phyloP scores from a whole-genome alignment of 2,329 filamentous ascomycete genomes.

The Colletotrichum sp. region DNA sequence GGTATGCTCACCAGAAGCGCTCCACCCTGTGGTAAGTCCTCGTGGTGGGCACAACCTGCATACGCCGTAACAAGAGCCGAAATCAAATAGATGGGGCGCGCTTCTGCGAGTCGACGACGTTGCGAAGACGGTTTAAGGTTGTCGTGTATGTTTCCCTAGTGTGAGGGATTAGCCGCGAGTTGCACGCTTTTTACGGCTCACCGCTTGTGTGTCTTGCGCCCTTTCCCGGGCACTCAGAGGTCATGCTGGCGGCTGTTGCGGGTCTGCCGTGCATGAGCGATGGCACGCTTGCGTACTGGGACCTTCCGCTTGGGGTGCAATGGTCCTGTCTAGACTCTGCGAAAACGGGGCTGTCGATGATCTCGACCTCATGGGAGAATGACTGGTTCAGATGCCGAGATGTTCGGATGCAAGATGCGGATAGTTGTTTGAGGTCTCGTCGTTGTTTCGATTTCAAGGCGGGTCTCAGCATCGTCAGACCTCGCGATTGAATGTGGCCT shows the following conservation, averaged over 20 bases:
- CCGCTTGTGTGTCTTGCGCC: not conserved
- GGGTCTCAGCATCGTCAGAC: not conserved
- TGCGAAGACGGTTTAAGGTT: not conserved
- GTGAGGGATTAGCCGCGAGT: not conserved
- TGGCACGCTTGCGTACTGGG: not conserved
- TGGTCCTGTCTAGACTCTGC: not conserved
- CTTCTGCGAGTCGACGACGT: not conserved
- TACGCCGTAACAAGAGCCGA: not conserved
- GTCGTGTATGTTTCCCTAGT: not conserved
- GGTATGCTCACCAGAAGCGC: slow-evolving; percentile 3
- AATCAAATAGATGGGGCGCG: not conserved
- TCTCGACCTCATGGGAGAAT: not conserved
- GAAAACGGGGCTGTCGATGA: not conserved
- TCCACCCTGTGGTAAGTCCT: not conserved
- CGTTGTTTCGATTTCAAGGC: not conserved
- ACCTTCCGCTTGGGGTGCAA: not conserved
- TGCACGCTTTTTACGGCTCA: not conserved
- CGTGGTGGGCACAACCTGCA: not conserved
- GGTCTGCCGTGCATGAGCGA: not conserved
- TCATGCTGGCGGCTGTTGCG: not conserved
- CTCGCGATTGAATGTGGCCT: not conserved
- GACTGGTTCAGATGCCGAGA: not conserved
- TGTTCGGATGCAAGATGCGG: not conserved
- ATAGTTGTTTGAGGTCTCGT: not conserved
- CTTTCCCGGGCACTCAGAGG: not conserved